Percentiles rank a stretch among this genome's conserved stretches.
These are phyloP conservation scores for Cryoendolithus antarcticus DNA, from an alignment of 2,329 filamentous ascomycete species.

Conservation along the genomic window DNA sequence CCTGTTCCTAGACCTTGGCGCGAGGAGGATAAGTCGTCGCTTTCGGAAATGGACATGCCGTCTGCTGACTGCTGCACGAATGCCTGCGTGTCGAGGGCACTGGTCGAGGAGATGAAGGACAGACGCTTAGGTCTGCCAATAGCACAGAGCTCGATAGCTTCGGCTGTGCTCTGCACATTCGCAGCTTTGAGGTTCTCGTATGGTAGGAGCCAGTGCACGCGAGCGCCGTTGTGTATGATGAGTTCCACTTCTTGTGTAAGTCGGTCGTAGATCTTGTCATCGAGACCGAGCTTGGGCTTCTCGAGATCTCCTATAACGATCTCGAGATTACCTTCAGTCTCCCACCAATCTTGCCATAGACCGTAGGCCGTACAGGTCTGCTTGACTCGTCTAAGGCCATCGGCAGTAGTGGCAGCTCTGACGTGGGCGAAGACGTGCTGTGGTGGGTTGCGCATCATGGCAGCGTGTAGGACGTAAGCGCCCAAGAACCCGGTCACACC, in stretches of 20 bases:
- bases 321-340: constrained; percentile 41
- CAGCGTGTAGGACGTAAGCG: constrained; percentile 62
- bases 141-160: constrained; percentile 61
- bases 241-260: constrained; percentile 56
- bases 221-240: constrained; percentile 67
- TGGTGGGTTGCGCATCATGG: constrained; percentile 46
- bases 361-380: constrained; percentile 64
- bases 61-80: constrained; percentile 63
- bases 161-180: constrained; percentile 74
- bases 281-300: constrained; percentile 61
- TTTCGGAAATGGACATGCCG: constrained; percentile 58
- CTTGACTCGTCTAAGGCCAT: constrained; percentile 52
- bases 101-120: constrained; percentile 72
- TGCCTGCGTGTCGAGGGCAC: constrained; percentile 68
- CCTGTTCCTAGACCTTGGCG: constrained; percentile 67
- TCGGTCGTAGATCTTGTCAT: constrained; percentile 50
- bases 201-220: constrained; percentile 65
- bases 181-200: constrained; percentile 59
- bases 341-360: constrained; percentile 63
- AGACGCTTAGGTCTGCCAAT: constrained; percentile 67
- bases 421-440: constrained; percentile 62
- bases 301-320: constrained; percentile 63
- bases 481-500: constrained; percentile 87
- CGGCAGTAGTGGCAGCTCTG: constrained; percentile 50
- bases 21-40: constrained; percentile 67